phyloP scores from a whole-genome alignment of 1,284 basidiomycete genomes.

The Melampsora americana region DNA sequence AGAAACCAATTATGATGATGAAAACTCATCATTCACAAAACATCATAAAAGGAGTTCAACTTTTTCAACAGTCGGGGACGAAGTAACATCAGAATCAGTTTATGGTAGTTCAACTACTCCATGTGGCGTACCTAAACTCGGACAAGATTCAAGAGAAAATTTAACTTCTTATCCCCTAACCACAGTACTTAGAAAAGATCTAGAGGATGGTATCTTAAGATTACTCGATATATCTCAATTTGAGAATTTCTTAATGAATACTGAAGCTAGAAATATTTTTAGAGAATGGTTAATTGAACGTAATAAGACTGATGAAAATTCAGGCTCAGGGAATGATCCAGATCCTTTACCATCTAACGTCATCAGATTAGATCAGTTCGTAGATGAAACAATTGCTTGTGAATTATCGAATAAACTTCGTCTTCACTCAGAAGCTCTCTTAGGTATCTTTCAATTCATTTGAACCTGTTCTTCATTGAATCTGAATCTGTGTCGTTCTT shows the following conservation, averaged over 20 bases:
- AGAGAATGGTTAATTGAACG: conserved; percentile 22
- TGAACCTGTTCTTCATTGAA: neutral
- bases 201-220: conserved; percentile 20
- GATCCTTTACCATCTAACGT: neutral
- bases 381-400: conserved; percentile 24
- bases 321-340: neutral
- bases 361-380: conserved; percentile 24
- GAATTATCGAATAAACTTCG: neutral
- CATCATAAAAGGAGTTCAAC: neutral
- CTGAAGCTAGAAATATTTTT: conserved; percentile 18
- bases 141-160: neutral
- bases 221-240: conserved; percentile 19
- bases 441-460: neutral
- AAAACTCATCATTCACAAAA: too few species aligned
- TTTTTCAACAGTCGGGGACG: neutral
- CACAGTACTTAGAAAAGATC: conserved; percentile 20
- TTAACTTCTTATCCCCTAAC: conserved; percentile 35
- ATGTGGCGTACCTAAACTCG: neutral
- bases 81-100: neutral
- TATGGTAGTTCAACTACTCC: neutral
- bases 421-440: neutral
- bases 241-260: conserved; percentile 17
- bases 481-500: too few species aligned
- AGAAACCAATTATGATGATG: neutral
- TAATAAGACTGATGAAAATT: neutral